Percentiles rank a stretch among this genome's conserved stretches.
Conservation (phyloP, 768 basidiomycete genomes). For the Phaeotremella fagi region DNA sequence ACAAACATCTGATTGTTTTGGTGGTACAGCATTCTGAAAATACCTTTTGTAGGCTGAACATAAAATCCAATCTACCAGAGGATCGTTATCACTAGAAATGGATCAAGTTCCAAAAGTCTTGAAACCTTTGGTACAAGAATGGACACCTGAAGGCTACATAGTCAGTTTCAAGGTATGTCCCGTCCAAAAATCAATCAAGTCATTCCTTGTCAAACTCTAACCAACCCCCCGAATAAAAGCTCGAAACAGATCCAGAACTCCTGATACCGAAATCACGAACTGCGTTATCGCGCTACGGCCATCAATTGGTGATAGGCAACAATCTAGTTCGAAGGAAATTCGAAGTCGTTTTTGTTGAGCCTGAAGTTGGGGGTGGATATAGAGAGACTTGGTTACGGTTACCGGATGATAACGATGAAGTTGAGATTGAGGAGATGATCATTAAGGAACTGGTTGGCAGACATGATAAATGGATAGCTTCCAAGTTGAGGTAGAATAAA, state of each 20-base stretch:
- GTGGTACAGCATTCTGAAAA: background rate
- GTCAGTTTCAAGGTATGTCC: conserved; percentile 87
- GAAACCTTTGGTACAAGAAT: conserved; percentile 87
- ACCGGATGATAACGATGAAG: conserved; percentile 49
- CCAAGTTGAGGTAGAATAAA: no score
- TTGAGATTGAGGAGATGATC: conserved; percentile 94
- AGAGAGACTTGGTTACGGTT: conserved; percentile 48
- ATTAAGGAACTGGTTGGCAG: conserved; percentile 66
- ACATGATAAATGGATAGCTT: conserved; percentile 63
- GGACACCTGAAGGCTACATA: conserved; percentile 83
- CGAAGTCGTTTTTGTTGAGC: conserved; percentile 85
- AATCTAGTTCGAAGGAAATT: conserved; percentile 84
- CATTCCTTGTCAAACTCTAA: no score
- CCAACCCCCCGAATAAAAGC: conserved; percentile 53
- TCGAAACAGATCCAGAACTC: conserved; percentile 81
- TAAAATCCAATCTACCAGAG: conserved; percentile 97
- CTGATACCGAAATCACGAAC: conserved; percentile 84
- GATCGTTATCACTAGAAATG: conserved; percentile 91
- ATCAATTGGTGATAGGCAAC: conserved; percentile 96
- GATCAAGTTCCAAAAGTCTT: conserved; percentile 97
- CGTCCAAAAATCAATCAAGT: no score
- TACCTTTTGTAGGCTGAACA: conserved; percentile 71
- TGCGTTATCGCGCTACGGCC: conserved; percentile 88
- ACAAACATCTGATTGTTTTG: no score
- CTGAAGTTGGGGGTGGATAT: conserved; percentile 13